These are phyloP conservation scores for Jaminaea rosea DNA, from an alignment of 1,284 basidiomycete species.

Conservation along the genomic window DNA sequence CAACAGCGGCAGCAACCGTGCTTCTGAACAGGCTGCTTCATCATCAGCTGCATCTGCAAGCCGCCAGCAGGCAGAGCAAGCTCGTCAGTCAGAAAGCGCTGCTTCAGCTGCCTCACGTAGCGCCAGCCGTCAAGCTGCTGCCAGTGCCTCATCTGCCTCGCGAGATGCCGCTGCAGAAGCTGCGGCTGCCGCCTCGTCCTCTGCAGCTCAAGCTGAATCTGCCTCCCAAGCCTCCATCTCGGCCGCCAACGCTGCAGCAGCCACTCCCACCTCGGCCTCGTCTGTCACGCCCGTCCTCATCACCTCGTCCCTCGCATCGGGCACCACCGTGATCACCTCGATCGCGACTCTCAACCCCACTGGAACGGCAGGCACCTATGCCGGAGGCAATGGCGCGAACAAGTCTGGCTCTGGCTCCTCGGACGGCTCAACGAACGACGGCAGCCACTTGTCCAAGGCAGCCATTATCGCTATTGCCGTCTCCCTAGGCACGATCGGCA, in stretches of 20 bases:
- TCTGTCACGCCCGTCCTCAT: no score
- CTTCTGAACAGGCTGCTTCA: neutral
- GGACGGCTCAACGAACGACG: no score
- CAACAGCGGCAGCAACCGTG: neutral
- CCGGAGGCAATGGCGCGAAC: neutral
- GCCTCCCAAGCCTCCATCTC: neutral
- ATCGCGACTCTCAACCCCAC: neutral
- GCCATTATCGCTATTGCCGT: constrained; percentile 1
- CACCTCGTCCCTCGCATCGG: neutral
- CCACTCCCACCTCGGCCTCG: neutral
- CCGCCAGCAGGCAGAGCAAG: neutral
- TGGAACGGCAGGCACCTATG: neutral
- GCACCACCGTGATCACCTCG: neutral
- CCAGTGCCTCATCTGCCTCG: neutral
- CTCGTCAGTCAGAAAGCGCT: neutral
- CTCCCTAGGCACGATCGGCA: neutral
- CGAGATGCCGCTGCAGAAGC: neutral
- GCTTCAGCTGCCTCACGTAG: neutral
- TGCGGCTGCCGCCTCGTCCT: neutral
- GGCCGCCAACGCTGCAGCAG: neutral
- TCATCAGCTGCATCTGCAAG: neutral
- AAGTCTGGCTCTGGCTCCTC: neutral
- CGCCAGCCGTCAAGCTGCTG: neutral
- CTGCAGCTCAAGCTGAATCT: no score
- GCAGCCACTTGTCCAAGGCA: neutral